These are phyloP conservation scores for Teratosphaeria destructans DNA, from an alignment of 2,329 filamentous ascomycete species.

Conservation along the genomic window DNA sequence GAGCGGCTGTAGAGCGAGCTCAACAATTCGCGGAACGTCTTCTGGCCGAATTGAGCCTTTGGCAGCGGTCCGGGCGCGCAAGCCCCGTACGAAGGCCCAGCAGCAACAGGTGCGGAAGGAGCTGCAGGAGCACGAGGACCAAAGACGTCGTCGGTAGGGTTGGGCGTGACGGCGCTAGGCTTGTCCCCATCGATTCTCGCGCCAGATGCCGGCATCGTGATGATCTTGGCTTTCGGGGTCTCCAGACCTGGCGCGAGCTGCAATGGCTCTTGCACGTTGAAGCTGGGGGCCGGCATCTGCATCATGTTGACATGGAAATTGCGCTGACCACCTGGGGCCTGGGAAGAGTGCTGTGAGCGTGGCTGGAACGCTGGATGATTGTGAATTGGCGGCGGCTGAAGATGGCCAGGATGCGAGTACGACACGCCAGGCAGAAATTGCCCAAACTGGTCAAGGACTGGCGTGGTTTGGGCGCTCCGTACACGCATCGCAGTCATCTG, in stretches of 20 bases:
- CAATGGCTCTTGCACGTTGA: background rate
- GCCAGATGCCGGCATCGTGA: background rate
- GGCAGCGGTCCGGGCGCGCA: background rate
- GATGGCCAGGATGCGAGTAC: background rate
- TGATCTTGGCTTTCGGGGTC: background rate
- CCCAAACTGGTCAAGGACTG: background rate
- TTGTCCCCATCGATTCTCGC: background rate
- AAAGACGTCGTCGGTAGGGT: slow-evolving; percentile 1
- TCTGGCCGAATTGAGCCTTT: slow-evolving; percentile 2
- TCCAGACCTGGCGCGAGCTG: background rate
- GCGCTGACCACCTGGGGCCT: background rate
- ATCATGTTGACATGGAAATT: background rate
- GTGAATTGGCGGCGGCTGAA: background rate
- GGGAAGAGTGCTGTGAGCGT: background rate
- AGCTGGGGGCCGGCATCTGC: background rate
- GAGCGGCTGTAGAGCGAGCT: slow-evolving; percentile 2
- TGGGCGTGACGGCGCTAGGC: background rate
- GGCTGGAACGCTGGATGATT: background rate
- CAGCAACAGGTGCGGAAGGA: no score
- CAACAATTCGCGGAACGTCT: slow-evolving; percentile 3
- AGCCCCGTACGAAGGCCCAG: background rate
- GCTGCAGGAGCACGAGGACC: background rate
- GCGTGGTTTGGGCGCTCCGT: background rate
- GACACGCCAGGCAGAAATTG: background rate
- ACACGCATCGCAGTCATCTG: background rate